Conservation (phyloP, 208 protist species). For the Leishmania gerbilli region DNA sequence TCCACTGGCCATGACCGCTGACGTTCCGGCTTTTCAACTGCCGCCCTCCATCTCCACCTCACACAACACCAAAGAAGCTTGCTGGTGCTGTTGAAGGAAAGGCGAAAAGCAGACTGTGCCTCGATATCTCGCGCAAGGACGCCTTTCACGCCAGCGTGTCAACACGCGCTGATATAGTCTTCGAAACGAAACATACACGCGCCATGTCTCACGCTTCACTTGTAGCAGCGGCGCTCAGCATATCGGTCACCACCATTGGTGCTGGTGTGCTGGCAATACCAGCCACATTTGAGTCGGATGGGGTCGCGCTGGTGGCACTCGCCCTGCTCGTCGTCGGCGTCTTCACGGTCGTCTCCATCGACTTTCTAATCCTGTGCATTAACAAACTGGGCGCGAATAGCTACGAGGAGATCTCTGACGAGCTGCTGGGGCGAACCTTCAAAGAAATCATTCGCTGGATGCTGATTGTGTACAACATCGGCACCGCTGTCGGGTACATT, state of each 20-base stretch:
- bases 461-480: conserved; percentile 65
- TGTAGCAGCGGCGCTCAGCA: conserved; percentile 54
- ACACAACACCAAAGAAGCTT: neutral
- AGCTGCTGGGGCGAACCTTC: conserved; percentile 46
- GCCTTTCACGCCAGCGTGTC: neutral
- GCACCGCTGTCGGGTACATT: conserved; percentile 60
- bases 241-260: conserved; percentile 71
- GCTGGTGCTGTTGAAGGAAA: neutral
- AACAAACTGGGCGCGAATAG: conserved; percentile 44
- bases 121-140: neutral
- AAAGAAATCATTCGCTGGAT: conserved; percentile 67
- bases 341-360: conserved; percentile 63
- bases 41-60: neutral
- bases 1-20: neutral
- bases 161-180: neutral
- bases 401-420: conserved; percentile 68
- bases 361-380: conserved; percentile 63
- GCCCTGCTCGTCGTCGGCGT: conserved; percentile 40
- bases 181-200: neutral
- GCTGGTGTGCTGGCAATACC: conserved; percentile 65
- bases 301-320: conserved; percentile 39
- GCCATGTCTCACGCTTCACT: conserved; percentile 30
- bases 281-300: conserved; percentile 44
- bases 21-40: neutral
- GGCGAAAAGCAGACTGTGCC: neutral